Evolutionary conservation across 805 yeast species (phyloP), one percentile per base, ranked within the genome.

Genomic region (Debaryomyces maramus): DNA sequence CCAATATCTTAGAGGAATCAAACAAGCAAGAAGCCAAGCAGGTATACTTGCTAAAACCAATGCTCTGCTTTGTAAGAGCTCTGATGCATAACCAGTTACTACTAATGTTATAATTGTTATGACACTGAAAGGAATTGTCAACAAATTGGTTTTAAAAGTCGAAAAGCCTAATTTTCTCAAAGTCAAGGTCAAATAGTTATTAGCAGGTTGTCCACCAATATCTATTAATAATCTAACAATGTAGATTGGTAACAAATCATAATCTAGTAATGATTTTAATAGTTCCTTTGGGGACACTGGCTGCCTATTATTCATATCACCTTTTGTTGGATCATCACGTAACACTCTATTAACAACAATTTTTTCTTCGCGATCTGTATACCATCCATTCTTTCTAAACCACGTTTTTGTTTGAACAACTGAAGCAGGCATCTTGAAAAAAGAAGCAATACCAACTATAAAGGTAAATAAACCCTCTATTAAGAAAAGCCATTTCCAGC

Each of bases 401-500:
- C 72, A 67, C 10, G 72, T 57, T 38, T 70, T 74, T 2, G 85
- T 80, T 38, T 73, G 75, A 6, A 73, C 73, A 2, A 75, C 77
- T 2, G 77, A 70, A 0, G 83, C 70, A 5, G 80, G 82, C 84
- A 81, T 78, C 36, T 68, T 46, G 34, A 58, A 70, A 45, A 61
- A 74, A 2, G 64, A 56, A 30, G 53, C 46, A 19, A 77, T 20
- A 1, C 88, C 88, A 46, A 83, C 67, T 2, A 53, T 13, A 4
- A 81, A 56, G 1, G 88, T 81, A 32, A 80, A 50, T 4, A 72
- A 36, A 3, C 89, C 88, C 53, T 82, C 87, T 39, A 84, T 67
- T 14, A 83, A 52, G 47, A 83, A 83, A 15, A 83, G 62, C 80
- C 83, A 83, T 38, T 75, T 67, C 88, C 88, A 83, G 17, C 60